phyloP scores from a whole-genome alignment of 1,284 basidiomycete genomes.

The Puccinia triticina region DNA sequence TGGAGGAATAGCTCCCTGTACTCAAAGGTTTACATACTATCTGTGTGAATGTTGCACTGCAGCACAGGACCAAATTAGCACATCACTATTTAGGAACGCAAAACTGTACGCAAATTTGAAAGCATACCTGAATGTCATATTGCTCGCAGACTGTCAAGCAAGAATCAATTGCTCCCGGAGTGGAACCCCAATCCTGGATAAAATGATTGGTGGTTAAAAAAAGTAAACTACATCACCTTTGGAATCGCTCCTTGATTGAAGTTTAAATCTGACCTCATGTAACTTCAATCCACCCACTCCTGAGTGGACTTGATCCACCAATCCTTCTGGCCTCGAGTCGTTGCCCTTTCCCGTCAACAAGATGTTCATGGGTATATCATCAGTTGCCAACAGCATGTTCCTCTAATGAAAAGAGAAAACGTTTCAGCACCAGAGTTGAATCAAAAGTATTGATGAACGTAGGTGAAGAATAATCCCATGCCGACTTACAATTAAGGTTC shows the following conservation, averaged over 20 bases:
- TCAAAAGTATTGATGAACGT: neutral
- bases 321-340: conserved; percentile 71
- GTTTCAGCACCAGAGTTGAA: neutral
- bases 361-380: conserved; percentile 51
- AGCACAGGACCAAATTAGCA: conserved; percentile 22
- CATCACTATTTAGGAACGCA: neutral
- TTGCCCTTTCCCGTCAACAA: conserved; percentile 69
- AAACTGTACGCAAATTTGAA: neutral
- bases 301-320: conserved; percentile 82
- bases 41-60: conserved; percentile 92
- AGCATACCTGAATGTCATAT: conserved; percentile 83
- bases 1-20: neutral
- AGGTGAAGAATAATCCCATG: conserved; percentile 62
- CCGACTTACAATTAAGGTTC: conserved; percentile 85
- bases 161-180: conserved; percentile 79
- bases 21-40: conserved; percentile 78
- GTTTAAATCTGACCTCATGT: conserved; percentile 68
- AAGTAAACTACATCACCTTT: neutral
- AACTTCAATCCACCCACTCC: conserved; percentile 91
- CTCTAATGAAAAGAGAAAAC: conserved; percentile 56
- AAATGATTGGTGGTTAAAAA: neutral
- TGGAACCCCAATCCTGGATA: conserved; percentile 85
- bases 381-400: conserved; percentile 45
- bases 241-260: too few relatives aligned
- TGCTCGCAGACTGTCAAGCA: conserved; percentile 82